Percentiles rank a stretch among this genome's conserved stretches.
These are phyloP conservation scores for Cyclanthera cordifolia DNA, from an alignment of 306 rosid genomes.

Conservation along the genomic window DNA sequence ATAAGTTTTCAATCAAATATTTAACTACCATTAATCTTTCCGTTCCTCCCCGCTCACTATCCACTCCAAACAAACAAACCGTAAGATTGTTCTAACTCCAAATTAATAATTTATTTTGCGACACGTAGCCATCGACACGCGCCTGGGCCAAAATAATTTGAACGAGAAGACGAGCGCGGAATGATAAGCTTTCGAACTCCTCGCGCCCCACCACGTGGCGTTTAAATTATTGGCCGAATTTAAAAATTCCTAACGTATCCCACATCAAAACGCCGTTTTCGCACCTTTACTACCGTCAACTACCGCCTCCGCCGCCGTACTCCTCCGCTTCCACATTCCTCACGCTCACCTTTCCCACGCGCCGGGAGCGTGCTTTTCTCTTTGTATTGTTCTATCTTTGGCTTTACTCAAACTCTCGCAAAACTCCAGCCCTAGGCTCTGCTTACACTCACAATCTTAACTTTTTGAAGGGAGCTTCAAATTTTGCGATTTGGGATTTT, in stretches of 20 bases:
- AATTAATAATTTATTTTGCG: no score
- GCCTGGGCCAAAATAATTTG: constrained; percentile 30
- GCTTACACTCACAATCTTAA: constrained; percentile 18
- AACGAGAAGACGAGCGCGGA: constrained; percentile 81
- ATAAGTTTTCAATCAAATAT: no score
- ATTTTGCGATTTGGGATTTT: not conserved
- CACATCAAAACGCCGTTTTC: constrained; percentile 28
- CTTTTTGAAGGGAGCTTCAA: constrained; percentile 5
- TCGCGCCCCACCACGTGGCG: constrained; percentile 64
- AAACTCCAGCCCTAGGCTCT: not conserved
- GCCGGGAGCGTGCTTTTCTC: not conserved
- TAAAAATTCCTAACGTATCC: constrained; percentile 27
- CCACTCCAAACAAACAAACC: no score
- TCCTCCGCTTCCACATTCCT: not conserved
- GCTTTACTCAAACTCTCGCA: constrained; percentile 23
- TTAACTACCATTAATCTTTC: no score
- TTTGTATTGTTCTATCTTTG: constrained; percentile 28
- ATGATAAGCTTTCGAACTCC: constrained; percentile 18
- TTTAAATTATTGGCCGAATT: constrained; percentile 17
- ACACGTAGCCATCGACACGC: not conserved
- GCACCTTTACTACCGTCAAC: not conserved
- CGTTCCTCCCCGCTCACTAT: no score
- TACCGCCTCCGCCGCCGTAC: not conserved
- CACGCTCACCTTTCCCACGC: constrained; percentile 23
- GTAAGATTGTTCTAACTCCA: no score